Conservation (phyloP, 106 monocot species). For the Phalaenopsis equestris region DNA sequence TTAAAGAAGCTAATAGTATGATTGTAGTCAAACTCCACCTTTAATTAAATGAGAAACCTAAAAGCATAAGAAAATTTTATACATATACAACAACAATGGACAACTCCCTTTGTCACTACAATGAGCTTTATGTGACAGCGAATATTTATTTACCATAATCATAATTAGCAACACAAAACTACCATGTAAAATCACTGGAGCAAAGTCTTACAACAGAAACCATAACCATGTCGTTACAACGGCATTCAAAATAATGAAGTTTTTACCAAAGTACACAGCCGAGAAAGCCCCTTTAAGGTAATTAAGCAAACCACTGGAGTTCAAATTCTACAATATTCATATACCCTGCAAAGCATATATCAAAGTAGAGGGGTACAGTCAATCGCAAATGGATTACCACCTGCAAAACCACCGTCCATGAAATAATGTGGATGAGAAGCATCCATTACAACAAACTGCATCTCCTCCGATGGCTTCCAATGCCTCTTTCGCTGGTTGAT, state of each 20-base stretch:
- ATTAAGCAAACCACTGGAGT: neutral
- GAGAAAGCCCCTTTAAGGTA: neutral
- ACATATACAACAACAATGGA: too few species aligned
- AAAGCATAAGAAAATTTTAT: too few species aligned
- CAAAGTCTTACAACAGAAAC: neutral
- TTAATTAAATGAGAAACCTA: too few species aligned
- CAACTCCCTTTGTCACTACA: too few species aligned
- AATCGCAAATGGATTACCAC: constrained; percentile 18
- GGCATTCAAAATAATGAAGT: neutral
- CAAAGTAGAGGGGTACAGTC: constrained; percentile 27
- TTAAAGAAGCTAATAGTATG: too few species aligned
- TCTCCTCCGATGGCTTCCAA: constrained; percentile 35
- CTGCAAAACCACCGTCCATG: constrained; percentile 16
- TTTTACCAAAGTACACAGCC: neutral
- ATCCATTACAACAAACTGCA: constrained; percentile 25
- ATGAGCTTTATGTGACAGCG: too few species aligned
- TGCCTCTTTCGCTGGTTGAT: constrained; percentile 34
- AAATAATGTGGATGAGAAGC: constrained; percentile 25
- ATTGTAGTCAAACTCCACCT: too few species aligned
- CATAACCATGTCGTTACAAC: neutral
- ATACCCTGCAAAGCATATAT: neutral
- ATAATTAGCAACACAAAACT: neutral
- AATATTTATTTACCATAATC: neutral
- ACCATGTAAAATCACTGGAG: neutral
- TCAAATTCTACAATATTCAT: neutral